A percentile compares a stretch with the other conserved stretches of the same genome.
These are phyloP conservation scores for Toxoplasma gondii DNA, from an alignment of 169 alveolate genomes.

Conservation along the genomic window DNA sequence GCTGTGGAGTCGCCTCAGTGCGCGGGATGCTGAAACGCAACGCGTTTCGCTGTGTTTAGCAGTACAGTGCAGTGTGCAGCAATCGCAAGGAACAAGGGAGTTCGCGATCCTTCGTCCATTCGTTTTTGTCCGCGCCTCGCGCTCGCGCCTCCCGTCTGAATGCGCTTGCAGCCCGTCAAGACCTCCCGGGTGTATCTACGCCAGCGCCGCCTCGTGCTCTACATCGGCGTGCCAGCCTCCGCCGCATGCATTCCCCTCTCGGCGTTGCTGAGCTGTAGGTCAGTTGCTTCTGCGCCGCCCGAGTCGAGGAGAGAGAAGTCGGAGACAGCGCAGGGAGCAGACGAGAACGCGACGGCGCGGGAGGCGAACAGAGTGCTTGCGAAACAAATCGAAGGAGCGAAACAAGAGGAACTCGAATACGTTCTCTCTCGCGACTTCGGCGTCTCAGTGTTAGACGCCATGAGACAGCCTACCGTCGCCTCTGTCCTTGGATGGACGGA, in stretches of 20 bases:
- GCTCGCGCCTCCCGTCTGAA: neutral
- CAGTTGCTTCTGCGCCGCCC: neutral
- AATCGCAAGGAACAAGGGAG: too few relatives aligned
- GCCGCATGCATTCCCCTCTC: neutral
- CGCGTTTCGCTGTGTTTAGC: too few relatives aligned
- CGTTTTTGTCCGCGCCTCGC: neutral
- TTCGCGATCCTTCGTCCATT: too few relatives aligned
- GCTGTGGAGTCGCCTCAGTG: too few relatives aligned
- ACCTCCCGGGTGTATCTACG: constrained; percentile 17
- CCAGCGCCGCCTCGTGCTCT: constrained; percentile 35
- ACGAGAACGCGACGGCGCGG: neutral
- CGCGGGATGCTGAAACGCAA: too few relatives aligned
- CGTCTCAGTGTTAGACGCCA: neutral
- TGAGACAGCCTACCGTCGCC: constrained; percentile 3
- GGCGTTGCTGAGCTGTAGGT: neutral
- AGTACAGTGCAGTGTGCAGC: too few relatives aligned
- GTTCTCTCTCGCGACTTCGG: neutral
- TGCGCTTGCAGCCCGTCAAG: neutral
- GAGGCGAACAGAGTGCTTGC: neutral
- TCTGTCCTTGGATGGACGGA: constrained; percentile 1
- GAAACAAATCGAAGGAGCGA: neutral
- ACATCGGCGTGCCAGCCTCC: constrained; percentile 4
- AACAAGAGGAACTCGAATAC: neutral
- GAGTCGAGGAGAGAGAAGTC: too few relatives aligned
- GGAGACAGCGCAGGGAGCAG: neutral